These are phyloP conservation scores for Phytopythium delawarense DNA, from an alignment of 352 stramenopile species.

Conservation along the genomic window DNA sequence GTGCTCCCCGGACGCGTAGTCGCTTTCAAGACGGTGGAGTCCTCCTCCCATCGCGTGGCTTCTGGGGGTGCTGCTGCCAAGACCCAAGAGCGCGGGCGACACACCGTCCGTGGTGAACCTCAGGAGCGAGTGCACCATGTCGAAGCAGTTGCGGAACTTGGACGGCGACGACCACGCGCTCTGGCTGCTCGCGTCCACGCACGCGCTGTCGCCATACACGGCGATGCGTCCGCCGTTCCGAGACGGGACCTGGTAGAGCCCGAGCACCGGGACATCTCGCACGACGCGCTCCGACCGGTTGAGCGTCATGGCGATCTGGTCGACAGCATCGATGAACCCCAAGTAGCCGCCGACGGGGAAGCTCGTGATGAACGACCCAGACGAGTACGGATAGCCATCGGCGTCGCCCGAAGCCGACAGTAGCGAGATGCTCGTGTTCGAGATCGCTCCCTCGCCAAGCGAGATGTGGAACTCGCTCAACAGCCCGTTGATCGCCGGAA, in stretches of 20 bases:
- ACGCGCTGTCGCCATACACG: conserved; percentile 73
- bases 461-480: conserved; percentile 63
- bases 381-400: conserved; percentile 53
- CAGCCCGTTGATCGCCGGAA: conserved; percentile 68
- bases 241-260: conserved; percentile 61
- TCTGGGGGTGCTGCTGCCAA: neutral
- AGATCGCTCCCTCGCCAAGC: conserved; percentile 54
- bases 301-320: conserved; percentile 46
- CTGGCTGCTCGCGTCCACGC: conserved; percentile 62
- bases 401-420: conserved; percentile 12
- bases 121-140: conserved; percentile 53
- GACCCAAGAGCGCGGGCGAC: neutral
- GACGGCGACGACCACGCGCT: conserved; percentile 10
- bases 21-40: conserved; percentile 1
- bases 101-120: conserved; percentile 55
- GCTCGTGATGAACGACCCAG: conserved; percentile 56
- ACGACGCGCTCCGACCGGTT: conserved; percentile 38
- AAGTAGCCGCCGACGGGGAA: conserved; percentile 66
- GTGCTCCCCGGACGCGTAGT: neutral
- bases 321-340: conserved; percentile 46
- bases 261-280: conserved; percentile 47
- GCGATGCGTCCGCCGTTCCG: conserved; percentile 60
- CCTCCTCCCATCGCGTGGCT: neutral
- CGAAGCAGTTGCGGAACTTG: conserved; percentile 55
- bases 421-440: conserved; percentile 44